A percentile compares a stretch with the other conserved stretches of the same genome.
These are phyloP conservation scores for Mallotus repandus DNA, from an alignment of 441 rosid species.

Conservation along the genomic window DNA sequence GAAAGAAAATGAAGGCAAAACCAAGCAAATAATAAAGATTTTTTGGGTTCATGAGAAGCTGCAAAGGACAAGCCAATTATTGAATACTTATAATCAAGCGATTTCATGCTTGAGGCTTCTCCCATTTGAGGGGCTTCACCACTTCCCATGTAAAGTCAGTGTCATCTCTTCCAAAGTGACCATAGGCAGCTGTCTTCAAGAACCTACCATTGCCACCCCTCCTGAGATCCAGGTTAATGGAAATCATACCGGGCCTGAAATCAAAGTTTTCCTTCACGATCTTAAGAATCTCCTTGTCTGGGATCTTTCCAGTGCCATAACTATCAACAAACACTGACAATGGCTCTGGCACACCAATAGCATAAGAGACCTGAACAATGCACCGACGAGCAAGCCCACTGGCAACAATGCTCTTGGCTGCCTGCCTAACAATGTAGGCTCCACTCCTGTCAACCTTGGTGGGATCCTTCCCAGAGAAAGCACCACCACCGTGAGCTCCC, in stretches of 20 bases:
- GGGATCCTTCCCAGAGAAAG: conserved; percentile 52
- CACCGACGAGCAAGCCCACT: conserved; percentile 54
- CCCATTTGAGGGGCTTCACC: conserved; percentile 30
- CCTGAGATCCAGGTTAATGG: conserved; percentile 28
- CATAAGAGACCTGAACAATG: conserved; percentile 60
- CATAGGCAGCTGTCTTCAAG: conserved; percentile 30
- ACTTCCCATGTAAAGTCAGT: conserved; percentile 26
- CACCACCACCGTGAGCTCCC: conserved; percentile 56
- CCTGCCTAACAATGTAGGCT: conserved; percentile 54
- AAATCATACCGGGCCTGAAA: conserved; percentile 30
- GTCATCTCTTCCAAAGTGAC: conserved; percentile 29
- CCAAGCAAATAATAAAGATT: background rate
- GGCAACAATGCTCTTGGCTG: conserved; percentile 63
- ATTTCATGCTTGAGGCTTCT: conserved; percentile 16
- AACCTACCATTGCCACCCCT: conserved; percentile 35
- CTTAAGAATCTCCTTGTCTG: conserved; percentile 56
- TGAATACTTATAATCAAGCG: background rate
- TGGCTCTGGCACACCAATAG: conserved; percentile 64
- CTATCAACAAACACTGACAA: conserved; percentile 52
- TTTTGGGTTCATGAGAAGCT: conserved; percentile 1
- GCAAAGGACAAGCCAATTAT: conserved; percentile 5
- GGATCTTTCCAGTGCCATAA: conserved; percentile 53
- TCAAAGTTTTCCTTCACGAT: conserved; percentile 40
- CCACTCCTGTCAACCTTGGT: conserved; percentile 59
- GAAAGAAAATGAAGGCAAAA: background rate